Conservation (phyloP, 208 protist genomes). For the Acanthamoeba royreba region DNA sequence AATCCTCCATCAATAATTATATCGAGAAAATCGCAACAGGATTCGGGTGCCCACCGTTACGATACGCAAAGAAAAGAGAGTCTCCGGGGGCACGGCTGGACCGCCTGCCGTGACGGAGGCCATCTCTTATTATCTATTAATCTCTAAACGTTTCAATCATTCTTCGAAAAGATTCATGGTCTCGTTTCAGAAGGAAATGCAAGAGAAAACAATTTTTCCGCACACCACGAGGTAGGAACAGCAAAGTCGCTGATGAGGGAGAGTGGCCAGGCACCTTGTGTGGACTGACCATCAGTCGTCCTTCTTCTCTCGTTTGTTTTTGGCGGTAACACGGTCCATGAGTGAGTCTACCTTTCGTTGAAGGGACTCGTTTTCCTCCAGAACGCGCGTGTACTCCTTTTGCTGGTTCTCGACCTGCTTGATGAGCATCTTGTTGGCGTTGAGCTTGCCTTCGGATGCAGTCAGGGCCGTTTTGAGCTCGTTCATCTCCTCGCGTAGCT, state of each 20-base stretch:
- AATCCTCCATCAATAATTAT: background rate
- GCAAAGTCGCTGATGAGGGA: too few species aligned
- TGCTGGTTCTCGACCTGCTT: conserved; percentile 6
- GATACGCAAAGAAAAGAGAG: background rate
- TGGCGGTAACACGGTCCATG: background rate
- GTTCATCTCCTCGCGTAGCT: background rate
- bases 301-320: background rate
- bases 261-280: too few species aligned
- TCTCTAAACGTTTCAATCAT: background rate
- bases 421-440: background rate
- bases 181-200: too few species aligned
- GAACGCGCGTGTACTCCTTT: background rate
- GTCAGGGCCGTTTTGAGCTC: background rate
- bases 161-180: background rate
- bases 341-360: background rate
- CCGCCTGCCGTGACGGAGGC: background rate
- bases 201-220: too few species aligned
- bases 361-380: background rate
- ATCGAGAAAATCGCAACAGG: background rate
- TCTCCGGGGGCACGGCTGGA: background rate
- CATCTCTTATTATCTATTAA: background rate
- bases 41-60: background rate
- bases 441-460: background rate
- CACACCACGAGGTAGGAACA: too few species aligned
- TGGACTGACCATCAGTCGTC: background rate